Base-by-base conservation (phyloP, 2,329 filamentous ascomycete genomes). In the Nigrograna mackinnonii region DNA sequence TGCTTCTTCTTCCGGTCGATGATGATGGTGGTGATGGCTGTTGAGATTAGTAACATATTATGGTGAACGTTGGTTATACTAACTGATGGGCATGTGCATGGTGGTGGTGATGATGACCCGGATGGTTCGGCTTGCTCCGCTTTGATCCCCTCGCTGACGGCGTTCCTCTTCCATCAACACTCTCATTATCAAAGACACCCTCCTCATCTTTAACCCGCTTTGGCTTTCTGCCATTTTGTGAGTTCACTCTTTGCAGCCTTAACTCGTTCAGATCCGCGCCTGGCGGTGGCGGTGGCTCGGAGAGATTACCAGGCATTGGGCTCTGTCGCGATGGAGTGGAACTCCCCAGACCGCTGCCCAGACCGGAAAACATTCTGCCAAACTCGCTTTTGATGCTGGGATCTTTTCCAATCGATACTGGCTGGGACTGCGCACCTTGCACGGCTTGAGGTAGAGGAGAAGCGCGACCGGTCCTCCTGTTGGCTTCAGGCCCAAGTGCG, bases 341-440 rank as follows among this genome's bases (percentile, higher is more conserved):
- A 9, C 72, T 72, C 21, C 82, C 81, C 14, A 85, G 75, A 24
- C 84, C 84, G 64, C 82, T 85, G 13, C 84, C 91, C 53, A 97
- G 90, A n/a, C 92, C 92, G 14, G 89, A 90, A 70, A 96, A 96
- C 79, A 96, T 95, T 49, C 90, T 85, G 20, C 91, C 91, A 64
- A 96, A 91, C 65, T 96, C 92, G 63, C 85, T 95, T 76, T 96
- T 96, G 61, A 96, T 95, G 32, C 87, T 87, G 9, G 90, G 87
- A 65, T 96, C 91, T 13, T 86, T 87, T 12, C 84, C 83, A 5
- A 90, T 89, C 3, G 87, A 89, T 39, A 87, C 80, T 28, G 87
- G 81, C 56, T 91, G 87, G 13, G 86, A 83, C 65, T 96, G 91
- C 1, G 89, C 91, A 17, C 92, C 92, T 63, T 96, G 91, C 1